These are phyloP conservation scores for Bremia lactucae DNA, from an alignment of 352 stramenopile genomes.

Conservation along the genomic window DNA sequence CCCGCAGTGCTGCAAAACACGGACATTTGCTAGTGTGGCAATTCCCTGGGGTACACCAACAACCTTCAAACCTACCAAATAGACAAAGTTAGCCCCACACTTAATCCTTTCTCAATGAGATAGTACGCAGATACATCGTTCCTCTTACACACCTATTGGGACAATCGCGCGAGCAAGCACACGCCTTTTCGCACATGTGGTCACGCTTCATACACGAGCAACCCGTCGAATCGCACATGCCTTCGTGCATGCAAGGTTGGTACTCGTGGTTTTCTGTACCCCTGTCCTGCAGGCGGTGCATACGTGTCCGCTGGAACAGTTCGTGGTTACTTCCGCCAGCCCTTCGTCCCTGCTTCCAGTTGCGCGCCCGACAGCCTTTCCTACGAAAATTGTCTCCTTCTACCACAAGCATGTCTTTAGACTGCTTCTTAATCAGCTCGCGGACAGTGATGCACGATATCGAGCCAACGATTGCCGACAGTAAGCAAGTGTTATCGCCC, in stretches of 20 bases:
- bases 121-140: no score
- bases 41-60: slow-evolving; percentile 26
- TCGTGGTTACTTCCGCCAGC: slow-evolving; percentile 40
- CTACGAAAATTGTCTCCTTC: not conserved
- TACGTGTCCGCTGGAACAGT: slow-evolving; percentile 46
- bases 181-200: slow-evolving; percentile 38
- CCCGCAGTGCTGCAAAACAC: slow-evolving; percentile 41
- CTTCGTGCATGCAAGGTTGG: slow-evolving; percentile 62
- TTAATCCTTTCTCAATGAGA: not conserved
- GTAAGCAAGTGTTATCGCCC: slow-evolving; percentile 55
- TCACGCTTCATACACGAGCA: slow-evolving; percentile 58
- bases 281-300: slow-evolving; percentile 52
- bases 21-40: slow-evolving; percentile 37
- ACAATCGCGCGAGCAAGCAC: slow-evolving; percentile 29
- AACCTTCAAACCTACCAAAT: slow-evolving; percentile 35
- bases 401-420: not conserved
- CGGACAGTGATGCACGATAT: slow-evolving; percentile 34
- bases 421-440: slow-evolving; percentile 23
- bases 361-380: slow-evolving; percentile 16
- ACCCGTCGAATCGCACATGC: slow-evolving; percentile 34
- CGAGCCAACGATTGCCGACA: slow-evolving; percentile 37
- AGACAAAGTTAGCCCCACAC: not conserved
- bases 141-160: slow-evolving; percentile 25
- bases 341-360: slow-evolving; percentile 29
- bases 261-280: slow-evolving; percentile 52